phyloP scores from a whole-genome alignment of 2,329 filamentous ascomycete species.

The Microcyclosporella mali region DNA sequence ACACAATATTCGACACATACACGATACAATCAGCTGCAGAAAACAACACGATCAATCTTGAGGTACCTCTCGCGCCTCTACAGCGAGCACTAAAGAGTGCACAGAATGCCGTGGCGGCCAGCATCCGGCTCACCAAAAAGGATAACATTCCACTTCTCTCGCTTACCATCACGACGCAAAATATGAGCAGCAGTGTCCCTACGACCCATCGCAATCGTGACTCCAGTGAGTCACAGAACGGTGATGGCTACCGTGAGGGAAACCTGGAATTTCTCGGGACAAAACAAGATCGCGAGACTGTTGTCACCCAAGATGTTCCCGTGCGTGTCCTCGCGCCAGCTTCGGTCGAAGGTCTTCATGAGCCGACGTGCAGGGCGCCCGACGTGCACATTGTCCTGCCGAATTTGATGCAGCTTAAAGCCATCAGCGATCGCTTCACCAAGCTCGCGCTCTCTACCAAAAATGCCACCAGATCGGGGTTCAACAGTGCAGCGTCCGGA shows the following conservation, averaged over 20 bases:
- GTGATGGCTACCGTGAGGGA: constrained; percentile 21
- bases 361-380: constrained; percentile 82
- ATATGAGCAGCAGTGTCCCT: constrained; percentile 48
- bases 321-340: constrained; percentile 79
- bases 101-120: constrained; percentile 70
- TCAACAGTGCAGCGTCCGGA: constrained; percentile 24
- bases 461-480: constrained; percentile 30
- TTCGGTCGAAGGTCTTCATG: constrained; percentile 85
- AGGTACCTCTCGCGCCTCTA: constrained; percentile 80
- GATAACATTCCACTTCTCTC: constrained; percentile 79
- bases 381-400: constrained; percentile 93
- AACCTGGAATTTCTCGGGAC: constrained; percentile 42
- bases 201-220: constrained; percentile 22
- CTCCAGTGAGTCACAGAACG: constrained; percentile 32
- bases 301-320: constrained; percentile 94
- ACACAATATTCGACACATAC: constrained; percentile 83
- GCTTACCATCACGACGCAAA: constrained; percentile 79
- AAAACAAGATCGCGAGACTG: constrained; percentile 71
- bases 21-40: constrained; percentile 75
- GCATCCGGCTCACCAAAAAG: constrained; percentile 87
- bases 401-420: constrained; percentile 79
- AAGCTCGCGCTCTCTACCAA: constrained; percentile 59
- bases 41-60: constrained; percentile 89
- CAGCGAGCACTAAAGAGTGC: constrained; percentile 90
- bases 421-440: constrained; percentile 91